Percentiles rank a stretch among this genome's conserved stretches.
Evolutionary conservation across 768 basidiomycete species (phyloP).

Genomic region (Tylopilus plumbeoviolaceoides): DNA sequence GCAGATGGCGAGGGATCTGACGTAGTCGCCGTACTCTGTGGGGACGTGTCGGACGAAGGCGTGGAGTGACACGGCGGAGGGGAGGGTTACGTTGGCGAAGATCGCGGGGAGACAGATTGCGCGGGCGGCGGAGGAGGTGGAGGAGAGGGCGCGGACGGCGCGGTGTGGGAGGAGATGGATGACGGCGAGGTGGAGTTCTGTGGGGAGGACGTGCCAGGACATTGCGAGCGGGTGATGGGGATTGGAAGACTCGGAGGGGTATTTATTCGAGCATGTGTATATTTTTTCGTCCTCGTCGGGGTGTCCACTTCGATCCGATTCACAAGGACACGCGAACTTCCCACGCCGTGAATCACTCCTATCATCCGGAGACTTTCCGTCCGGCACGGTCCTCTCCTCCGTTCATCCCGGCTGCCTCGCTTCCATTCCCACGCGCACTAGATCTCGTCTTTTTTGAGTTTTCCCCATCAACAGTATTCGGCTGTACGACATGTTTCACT

Average conservation of each 20-base stretch:
- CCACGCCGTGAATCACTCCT: slow-evolving; percentile 20
- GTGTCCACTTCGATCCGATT: slow-evolving; percentile 17
- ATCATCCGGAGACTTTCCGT: slow-evolving; percentile 23
- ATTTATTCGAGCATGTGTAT: not conserved
- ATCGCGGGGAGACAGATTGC: slow-evolving; percentile 51
- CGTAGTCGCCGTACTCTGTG: slow-evolving; percentile 47
- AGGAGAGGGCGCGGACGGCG: slow-evolving; percentile 46
- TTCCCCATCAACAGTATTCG: no score
- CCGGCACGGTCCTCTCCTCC: slow-evolving; percentile 20
- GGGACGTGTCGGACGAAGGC: slow-evolving; percentile 59
- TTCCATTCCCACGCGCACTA: slow-evolving; percentile 1
- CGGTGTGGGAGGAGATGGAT: slow-evolving; percentile 43
- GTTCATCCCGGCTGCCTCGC: slow-evolving; percentile 10
- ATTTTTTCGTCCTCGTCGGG: slow-evolving; percentile 17
- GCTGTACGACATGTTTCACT: no score
- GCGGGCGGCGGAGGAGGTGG: slow-evolving; percentile 48
- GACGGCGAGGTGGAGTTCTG: slow-evolving; percentile 61
- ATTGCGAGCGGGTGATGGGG: not conserved
- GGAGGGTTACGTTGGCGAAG: slow-evolving; percentile 56
- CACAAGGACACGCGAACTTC: slow-evolving; percentile 11
- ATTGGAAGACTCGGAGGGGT: not conserved
- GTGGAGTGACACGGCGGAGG: slow-evolving; percentile 41
- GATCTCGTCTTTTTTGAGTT: not conserved
- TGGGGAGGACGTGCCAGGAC: slow-evolving; percentile 57
- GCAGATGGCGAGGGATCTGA: slow-evolving; percentile 44